A percentile compares a stretch with the other conserved stretches of the same genome.
Evolutionary conservation across 495 filamentous ascomycete genomes (phyloP).

Genomic region (Hypoxylon intermedium): DNA sequence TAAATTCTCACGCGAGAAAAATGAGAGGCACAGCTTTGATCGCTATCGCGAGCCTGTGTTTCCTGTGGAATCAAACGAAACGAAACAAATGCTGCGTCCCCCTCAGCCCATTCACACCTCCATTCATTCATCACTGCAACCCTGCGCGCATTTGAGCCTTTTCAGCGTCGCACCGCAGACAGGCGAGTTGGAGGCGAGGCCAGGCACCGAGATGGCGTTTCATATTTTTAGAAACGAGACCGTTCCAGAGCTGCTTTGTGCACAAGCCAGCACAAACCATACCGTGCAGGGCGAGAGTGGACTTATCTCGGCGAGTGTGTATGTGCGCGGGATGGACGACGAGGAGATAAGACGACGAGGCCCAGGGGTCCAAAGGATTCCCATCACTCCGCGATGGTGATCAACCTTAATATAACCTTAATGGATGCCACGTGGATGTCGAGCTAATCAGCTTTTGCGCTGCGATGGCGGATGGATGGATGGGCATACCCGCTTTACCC

Average conservation of each 20-base stretch:
- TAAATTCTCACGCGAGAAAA: too few species aligned
- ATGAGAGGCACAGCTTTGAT: neutral
- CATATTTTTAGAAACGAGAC: slow-evolving; percentile 33
- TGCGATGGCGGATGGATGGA: too few species aligned
- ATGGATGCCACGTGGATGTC: slow-evolving; percentile 33
- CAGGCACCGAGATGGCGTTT: neutral
- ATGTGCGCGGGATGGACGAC: neutral
- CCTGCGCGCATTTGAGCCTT: slow-evolving; percentile 5
- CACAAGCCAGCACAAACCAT: neutral
- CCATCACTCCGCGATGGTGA: slow-evolving; percentile 29
- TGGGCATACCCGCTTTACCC: slow-evolving; percentile 6
- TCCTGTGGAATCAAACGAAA: neutral
- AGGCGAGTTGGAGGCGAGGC: slow-evolving; percentile 10
- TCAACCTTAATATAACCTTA: slow-evolving; percentile 39
- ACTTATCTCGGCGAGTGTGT: slow-evolving; percentile 6
- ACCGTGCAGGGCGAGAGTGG: too few species aligned
- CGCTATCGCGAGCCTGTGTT: neutral
- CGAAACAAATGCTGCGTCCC: slow-evolving; percentile 7
- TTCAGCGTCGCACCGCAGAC: slow-evolving; percentile 24
- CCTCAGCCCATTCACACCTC: slow-evolving; percentile 3
- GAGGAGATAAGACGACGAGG: neutral
- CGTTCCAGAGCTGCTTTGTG: neutral
- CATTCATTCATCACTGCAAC: slow-evolving; percentile 17
- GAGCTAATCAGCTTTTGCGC: slow-evolving; percentile 20
- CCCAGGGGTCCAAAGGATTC: slow-evolving; percentile 20